Evolutionary conservation across 176 grass and related monocot genomes (phyloP), one percentile per base, ranked within the genome.

Genomic region (Phoenix dactylifera): DNA sequence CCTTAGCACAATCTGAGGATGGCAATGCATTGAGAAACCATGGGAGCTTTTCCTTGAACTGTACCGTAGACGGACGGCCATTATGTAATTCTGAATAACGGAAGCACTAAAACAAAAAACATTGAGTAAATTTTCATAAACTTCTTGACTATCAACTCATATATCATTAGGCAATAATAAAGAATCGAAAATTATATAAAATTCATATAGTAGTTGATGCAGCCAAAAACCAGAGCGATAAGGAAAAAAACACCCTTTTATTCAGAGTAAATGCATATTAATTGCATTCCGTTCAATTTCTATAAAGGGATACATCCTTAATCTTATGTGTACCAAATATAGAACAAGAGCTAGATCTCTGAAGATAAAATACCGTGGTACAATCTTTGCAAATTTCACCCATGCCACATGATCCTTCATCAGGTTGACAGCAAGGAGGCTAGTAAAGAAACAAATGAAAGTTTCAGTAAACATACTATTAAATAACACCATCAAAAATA

Each of bases 21-120:
- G 93, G 93, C 62, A 98, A 78, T 67, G 93, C 93, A 78, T 92
- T 70, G 24, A 98, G 84, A 85, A 98, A 98, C 93, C 93, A 98
- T 66, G 93, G 93, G 66, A 98, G 76, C 60, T 91, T 98, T 65
- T 88, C 81, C 71, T 57, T 86, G 64, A 98, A 98, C 50, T 98
- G 81, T 20, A 24, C 44, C 66, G 84, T 98, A 6, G 87, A 91
- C 60, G 93, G 93, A 18, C 93, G 87, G 3, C 87, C 87, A 63
- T 83, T 68, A 66, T 98, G 81, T 66, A 98, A 85, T 60, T 92
- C 78, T 67, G 84, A 85, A 65, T 67, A 62, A 49, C 78, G 72
- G 59, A 92, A 91, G 57, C 93, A 98, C 90, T 95, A 62, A 84
- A 30, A 18, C 10, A 82, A 69, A 56, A 83, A 77, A 70, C 28